Percentiles rank a stretch among this genome's conserved stretches.
Conservation (phyloP, 2,329 filamentous ascomycete genomes). For the Cordyceps tenuipes region DNA sequence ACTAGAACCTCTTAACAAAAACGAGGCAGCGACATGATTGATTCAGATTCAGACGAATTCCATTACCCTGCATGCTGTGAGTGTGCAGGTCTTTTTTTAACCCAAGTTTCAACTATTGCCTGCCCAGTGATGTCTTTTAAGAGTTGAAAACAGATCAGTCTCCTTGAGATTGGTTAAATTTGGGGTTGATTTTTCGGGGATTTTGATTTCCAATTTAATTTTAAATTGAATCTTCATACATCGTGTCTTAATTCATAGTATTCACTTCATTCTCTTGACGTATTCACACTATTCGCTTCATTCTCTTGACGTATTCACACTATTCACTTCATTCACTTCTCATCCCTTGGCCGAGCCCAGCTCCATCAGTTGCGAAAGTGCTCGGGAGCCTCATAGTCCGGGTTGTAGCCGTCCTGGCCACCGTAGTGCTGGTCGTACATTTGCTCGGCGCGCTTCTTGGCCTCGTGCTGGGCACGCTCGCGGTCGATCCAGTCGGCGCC, state of each 20-base stretch:
- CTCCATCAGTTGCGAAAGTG: neutral
- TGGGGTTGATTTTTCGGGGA: too few species aligned
- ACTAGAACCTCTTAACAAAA: neutral
- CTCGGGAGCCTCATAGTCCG: conserved; percentile 18
- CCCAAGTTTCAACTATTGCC: neutral
- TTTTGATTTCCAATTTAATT: too few species aligned
- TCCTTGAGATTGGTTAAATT: too few species aligned
- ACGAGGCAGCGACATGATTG: conserved; percentile 2
- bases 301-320: too few species aligned
- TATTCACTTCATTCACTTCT: too few species aligned
- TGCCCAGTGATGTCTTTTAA: too few species aligned
- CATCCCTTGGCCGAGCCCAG: too few species aligned
- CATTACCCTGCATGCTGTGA: neutral
- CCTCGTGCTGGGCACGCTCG: conserved; percentile 50
- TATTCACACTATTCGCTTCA: too few species aligned
- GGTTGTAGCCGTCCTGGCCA: conserved; percentile 43
- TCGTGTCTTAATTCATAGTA: too few species aligned
- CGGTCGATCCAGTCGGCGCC: conserved; percentile 52
- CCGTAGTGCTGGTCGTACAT: conserved; percentile 58
- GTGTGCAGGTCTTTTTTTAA: neutral
- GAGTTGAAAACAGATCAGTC: too few species aligned
- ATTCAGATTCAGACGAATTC: conserved; percentile 2
- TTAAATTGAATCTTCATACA: too few species aligned
- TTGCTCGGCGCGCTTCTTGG: conserved; percentile 47
- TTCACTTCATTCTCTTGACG: too few species aligned